phyloP scores from a whole-genome alignment of 2,329 filamentous ascomycete species.

The Ascochyta viciae-villosae region DNA sequence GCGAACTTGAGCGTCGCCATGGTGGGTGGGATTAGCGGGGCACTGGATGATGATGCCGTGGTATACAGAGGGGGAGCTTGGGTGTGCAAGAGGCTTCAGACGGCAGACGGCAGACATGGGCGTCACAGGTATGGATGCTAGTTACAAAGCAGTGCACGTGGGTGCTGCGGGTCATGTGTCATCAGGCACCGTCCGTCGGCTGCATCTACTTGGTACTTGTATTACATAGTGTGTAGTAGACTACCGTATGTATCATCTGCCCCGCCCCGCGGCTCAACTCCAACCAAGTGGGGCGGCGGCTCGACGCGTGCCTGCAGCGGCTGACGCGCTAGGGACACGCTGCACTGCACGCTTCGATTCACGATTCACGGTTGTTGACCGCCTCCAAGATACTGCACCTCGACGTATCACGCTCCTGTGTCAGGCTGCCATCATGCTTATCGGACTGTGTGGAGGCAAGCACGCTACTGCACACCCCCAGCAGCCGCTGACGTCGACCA shows the following conservation, averaged over 20 bases:
- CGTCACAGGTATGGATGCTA: slow-evolving; percentile 27
- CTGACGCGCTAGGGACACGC: slow-evolving; percentile 15
- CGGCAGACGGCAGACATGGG: background rate
- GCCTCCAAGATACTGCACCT: no score
- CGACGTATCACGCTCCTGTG: background rate
- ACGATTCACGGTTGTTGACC: no score
- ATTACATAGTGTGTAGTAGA: no score
- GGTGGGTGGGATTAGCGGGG: slow-evolving; percentile 12
- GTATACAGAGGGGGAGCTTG: background rate
- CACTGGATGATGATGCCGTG: slow-evolving; percentile 1
- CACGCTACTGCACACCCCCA: background rate
- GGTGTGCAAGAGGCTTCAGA: slow-evolving; percentile 3
- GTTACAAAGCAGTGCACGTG: slow-evolving; percentile 29
- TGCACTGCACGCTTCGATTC: background rate
- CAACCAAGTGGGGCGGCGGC: slow-evolving; percentile 18
- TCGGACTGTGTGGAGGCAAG: slow-evolving; percentile 69
- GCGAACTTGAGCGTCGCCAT: slow-evolving; percentile 73
- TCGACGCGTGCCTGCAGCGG: slow-evolving; percentile 37
- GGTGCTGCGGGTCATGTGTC: background rate
- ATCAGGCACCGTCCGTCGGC: slow-evolving; percentile 26
- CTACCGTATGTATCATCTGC: background rate
- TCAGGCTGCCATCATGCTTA: slow-evolving; percentile 64
- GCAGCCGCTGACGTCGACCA: slow-evolving; percentile 48
- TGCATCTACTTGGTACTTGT: background rate
- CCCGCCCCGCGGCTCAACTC: slow-evolving; percentile 1